Evolutionary conservation across 257 asterid species (phyloP).

Genomic region (Ligustrum vulgare): DNA sequence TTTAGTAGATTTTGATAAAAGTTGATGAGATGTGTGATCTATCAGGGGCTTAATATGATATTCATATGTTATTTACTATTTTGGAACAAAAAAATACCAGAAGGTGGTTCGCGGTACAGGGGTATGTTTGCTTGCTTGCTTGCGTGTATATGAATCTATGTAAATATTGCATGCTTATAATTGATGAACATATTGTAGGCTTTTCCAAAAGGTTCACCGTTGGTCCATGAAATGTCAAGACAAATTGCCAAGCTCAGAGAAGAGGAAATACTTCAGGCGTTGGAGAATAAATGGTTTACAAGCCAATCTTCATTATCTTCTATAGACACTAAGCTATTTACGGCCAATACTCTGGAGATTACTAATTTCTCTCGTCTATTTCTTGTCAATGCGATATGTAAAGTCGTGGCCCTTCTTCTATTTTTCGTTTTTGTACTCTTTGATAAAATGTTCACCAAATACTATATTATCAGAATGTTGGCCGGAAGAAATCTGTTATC

Average conservation of each 20-base stretch:
- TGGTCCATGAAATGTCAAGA: constrained; percentile 39
- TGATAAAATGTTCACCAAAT: background rate
- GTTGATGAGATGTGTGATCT: too few relatives aligned
- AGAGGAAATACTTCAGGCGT: constrained; percentile 27
- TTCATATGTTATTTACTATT: too few relatives aligned
- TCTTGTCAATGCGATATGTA: constrained; percentile 29
- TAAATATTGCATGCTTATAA: background rate
- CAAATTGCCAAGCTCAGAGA: constrained; percentile 40
- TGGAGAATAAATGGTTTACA: constrained; percentile 43
- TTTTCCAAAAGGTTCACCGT: constrained; percentile 36
- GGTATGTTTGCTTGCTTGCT: background rate
- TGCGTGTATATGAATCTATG: background rate
- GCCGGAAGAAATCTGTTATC: background rate
- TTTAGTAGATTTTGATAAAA: too few relatives aligned
- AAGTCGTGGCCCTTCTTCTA: constrained; percentile 14
- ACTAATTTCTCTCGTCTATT: constrained; percentile 32
- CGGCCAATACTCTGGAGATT: constrained; percentile 11
- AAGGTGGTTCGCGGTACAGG: background rate
- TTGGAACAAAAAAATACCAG: background rate
- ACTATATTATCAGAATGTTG: background rate
- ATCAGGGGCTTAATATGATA: too few relatives aligned
- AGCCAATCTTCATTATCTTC: constrained; percentile 1
- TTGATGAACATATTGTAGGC: constrained; percentile 25
- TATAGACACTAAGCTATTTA: background rate
- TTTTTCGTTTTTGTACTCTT: constrained; percentile 14